Base-by-base conservation (phyloP, 2,329 filamentous ascomycete genomes). In the Corinectria fuckeliana region DNA sequence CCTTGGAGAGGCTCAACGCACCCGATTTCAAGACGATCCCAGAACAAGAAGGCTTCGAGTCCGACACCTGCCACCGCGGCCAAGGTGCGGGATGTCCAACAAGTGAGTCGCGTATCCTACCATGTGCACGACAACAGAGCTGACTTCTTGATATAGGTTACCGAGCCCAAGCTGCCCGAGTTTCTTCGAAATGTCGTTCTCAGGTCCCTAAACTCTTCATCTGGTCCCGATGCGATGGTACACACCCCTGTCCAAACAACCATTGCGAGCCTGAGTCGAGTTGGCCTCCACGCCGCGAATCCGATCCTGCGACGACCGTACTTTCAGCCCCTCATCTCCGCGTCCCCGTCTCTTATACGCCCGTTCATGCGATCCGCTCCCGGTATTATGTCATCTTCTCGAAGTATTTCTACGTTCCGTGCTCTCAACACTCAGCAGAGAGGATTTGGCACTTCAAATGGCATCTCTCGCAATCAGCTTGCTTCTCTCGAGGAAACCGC, bases 401-500 rank as follows among this genome's bases (percentile, higher is more conserved):
- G 64, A 45, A 56, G 56, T 41, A 55, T 69, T 47, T 67, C 65
- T 55, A 59, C 67, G 55, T 58, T 66, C 34, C 50, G 58, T 36
- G 41, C 38, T 23, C 50, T 68, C 25, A 62, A 58, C 56, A 44
- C 61, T 30, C 72, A 74, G 30, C 62, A 60, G 63, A 71, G 70
- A 71, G 76, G 61, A 62, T 81, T 82, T 69, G 78, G 80, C 58
- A 76, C 75, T 23, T 73, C 77, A 7, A 80, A 80, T 60, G 81
- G 81, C 18, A 78, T 86, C 54, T 83, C 86, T 44, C 81, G 84
- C 60, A 87, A 83, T 63, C 81, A 94, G 56, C 85, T 99, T 30
- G 92, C 93, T 30, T 91, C 92, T 66, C 85, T 93, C 68, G 95
- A 99, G 78, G 90, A 93, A 74, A 90, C 91, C 21, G 96, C 95